Base-by-base conservation (phyloP, 768 basidiomycete genomes). In the Termitomyces sp. region DNA sequence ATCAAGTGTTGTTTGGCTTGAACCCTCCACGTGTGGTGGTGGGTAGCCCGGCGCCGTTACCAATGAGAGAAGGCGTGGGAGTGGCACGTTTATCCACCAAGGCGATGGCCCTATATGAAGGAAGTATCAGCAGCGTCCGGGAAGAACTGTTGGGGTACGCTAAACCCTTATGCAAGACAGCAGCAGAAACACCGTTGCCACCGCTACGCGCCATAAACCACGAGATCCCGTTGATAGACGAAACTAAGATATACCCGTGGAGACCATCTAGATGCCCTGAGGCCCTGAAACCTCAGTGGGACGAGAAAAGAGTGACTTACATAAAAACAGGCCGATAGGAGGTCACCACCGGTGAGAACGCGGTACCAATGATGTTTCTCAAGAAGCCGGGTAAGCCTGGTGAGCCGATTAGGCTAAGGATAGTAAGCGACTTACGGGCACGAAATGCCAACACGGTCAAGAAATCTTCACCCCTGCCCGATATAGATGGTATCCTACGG, bases 1-100 rank as follows among this genome's bases (percentile, higher is more conserved):
- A 43, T 10, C 6, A 20, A 10, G 41, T 43, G 0, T 8, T n/a
- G 8, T 43, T n/a, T 43, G 41, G n/a, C 0, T 3, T 43, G 0
- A 43, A 43, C 4, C 13, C 41, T 3, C 14, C 41, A 1, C 9
- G 8, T 1, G 41, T 20, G 8, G 9, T 43, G 7, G 9, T 43
- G 7, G 41, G 41, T 0, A 16, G 6, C 3, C 5, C 41, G 3
- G 6, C 0, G 0, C 13, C 41, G 0, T 1, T 43, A 0, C n/a
- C 41, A 1, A n/a, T 43, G 41, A 7, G 3, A 2, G 41, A 43
- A 9, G 41, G n/a, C 0, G 41, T n/a, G 12, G n/a, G n/a, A 1
- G 41, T 43, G 6, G 41, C 41, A 2, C 1, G n/a, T 0, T 9
- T 43, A 6, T 3, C n/a, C 3, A 18, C 41, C 3, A 9, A 7